Base-by-base conservation (phyloP, 495 filamentous ascomycete genomes). In the Hypoxylon lienhwacheense region DNA sequence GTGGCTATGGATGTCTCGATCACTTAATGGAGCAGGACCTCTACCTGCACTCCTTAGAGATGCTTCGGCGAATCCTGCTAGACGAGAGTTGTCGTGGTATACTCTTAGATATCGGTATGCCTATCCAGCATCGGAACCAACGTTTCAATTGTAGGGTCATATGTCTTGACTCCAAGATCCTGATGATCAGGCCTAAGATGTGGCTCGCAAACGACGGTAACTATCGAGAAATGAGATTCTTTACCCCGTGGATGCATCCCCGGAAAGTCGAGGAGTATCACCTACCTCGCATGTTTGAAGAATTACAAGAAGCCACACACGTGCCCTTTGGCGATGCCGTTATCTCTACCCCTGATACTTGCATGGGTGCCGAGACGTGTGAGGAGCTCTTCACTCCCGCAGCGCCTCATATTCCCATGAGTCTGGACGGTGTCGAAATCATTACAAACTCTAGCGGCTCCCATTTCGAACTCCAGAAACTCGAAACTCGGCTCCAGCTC, bases 181-280 rank as follows among this genome's bases (percentile, higher is more conserved):
- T 88, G 31, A 71, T 89, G 32, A 89, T 96, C 49, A 77, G 90
- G 12, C 91, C 90, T 0, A 96, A 96, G 70, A 77, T 92, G 66
- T 89, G 76, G 64, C 81, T 96, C 11, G 90, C 91, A 37, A 86
- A 88, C 46, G 87, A 90, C 73, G 87, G 86, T 11, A 85, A 86
- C 50, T 89, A 84, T 56, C 66, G 82, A 2, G 87, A 91, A 63
- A 84, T 81, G 76, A 69, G 87, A 6, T 84, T 86, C 67, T 95
- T 72, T 48, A 72, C 64, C 7, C 67, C 73, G 0, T 77, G 72
- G 77, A 68, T 67, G 59, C 64, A 73, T 19, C 63, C 72, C 17
- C 55, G 67, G 41, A 40, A 79, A 24, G 74, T 83, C 2, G 91
- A 96, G 55, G 74, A 90, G 22, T 90, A 85, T 65, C 81, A 88